phyloP scores from a whole-genome alignment of 164 flowering plant genomes.

The Macadamia integrifolia region DNA sequence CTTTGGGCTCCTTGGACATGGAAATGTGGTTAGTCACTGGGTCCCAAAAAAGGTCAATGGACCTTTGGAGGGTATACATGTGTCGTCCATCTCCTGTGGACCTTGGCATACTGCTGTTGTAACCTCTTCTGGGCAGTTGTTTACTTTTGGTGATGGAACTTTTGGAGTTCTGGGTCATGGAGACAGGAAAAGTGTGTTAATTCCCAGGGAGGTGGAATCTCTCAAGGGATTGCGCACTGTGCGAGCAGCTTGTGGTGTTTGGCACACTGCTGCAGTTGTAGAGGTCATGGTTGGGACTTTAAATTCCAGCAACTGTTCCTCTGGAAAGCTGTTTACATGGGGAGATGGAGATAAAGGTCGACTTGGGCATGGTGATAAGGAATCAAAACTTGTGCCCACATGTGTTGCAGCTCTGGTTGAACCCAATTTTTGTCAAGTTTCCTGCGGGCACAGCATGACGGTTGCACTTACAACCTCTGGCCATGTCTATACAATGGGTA shows the following conservation, averaged over 20 bases:
- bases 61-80: conserved; percentile 94
- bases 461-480: conserved; percentile 93
- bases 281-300: conserved; percentile 96
- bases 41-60: conserved; percentile 92
- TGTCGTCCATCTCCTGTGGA: conserved; percentile 90
- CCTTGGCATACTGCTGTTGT: conserved; percentile 99
- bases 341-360: conserved; percentile 98
- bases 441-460: conserved; percentile 94
- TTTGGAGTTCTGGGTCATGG: conserved; percentile 99
- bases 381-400: conserved; percentile 87
- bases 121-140: conserved; percentile 90
- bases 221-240: conserved; percentile 93
- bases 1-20: conserved; percentile 90
- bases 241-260: conserved; percentile 95
- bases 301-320: conserved; percentile 90
- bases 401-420: conserved; percentile 97
- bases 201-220: conserved; percentile 95
- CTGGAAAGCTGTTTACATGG: conserved; percentile 98
- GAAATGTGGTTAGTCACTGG: conserved; percentile 96
- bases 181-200: conserved; percentile 71
- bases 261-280: conserved; percentile 99
- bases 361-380: conserved; percentile 95
- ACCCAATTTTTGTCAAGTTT: conserved; percentile 89
- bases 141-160: conserved; percentile 98
- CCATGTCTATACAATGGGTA: conserved; percentile 94